Base-by-base conservation (phyloP, 2,329 filamentous ascomycete genomes). In the Colletotrichum liriopes region DNA sequence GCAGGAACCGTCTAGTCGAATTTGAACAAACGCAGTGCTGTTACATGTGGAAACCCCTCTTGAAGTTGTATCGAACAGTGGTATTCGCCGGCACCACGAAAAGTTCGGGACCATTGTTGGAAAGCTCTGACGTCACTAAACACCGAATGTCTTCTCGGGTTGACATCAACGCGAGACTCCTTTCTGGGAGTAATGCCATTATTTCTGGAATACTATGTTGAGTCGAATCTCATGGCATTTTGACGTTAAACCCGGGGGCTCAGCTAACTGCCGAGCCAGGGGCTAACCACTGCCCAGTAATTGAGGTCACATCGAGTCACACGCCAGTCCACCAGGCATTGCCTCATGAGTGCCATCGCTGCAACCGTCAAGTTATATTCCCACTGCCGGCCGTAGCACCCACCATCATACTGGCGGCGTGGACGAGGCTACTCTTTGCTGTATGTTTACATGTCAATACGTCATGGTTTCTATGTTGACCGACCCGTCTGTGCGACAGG, bases 21-120 rank as follows among this genome's bases (percentile, higher is more conserved):
- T 2, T 14, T 7, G 3, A 14, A 49, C 0, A 29, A 29, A 12
- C 23, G 5, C 47, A 29, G 7, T 3, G 14, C 3, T 26, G 2
- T 51, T 26, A 11, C 23, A 18, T 1, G 18, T 7, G 23, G 26
- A 6, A 51, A 29, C 12, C 16, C 23, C 5, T 29, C 5, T 5
- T 26, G 2, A 23, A 9, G 5, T 18, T 11, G 23, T 18, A 1
- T 1, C 1, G 2, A 6, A 29, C 5, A 3, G 12, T 8, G 14
- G 26, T 26, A 2, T 47, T 5, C 12, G 3, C n/a, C 16, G 12
- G 47, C 5, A 26, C 3, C 16, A 51, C n/a, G 6, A 8, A n/a
- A 5, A 23, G 12, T 12, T n/a, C 5, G 26, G 12, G 12, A 8
- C 5, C 23, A 51, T 51, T 23, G 16, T 23, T 26, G 47, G 14